Evolutionary conservation across 2,329 filamentous ascomycete genomes (phyloP).

Genomic region (Phaeosphaeria sp.): DNA sequence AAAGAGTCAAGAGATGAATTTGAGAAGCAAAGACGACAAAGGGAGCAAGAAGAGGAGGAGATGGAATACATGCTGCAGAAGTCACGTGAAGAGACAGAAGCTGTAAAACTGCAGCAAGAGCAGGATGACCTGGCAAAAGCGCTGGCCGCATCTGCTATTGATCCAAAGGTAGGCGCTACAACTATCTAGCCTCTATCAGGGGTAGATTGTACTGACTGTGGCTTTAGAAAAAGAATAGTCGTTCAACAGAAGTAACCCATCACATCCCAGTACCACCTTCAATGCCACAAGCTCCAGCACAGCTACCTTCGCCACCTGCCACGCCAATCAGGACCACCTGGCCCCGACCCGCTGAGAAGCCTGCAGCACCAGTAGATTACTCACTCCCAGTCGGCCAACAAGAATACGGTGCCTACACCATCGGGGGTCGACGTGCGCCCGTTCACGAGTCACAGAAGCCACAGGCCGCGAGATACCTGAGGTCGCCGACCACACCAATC

Average conservation of each 20-base stretch:
- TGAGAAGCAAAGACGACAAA: constrained; percentile 7
- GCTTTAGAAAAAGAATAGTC: constrained; percentile 5
- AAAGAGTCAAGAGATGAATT: constrained; percentile 7
- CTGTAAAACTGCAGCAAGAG: constrained; percentile 3
- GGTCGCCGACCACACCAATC: constrained; percentile 9
- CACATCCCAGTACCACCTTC: constrained; percentile 9
- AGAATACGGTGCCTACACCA: constrained; percentile 25
- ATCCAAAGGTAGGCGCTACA: neutral
- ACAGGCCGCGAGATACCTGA: constrained; percentile 9
- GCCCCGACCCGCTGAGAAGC: constrained; percentile 14
- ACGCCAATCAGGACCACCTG: constrained; percentile 4
- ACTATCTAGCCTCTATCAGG: too few species aligned
- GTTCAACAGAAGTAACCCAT: neutral
- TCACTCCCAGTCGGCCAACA: constrained; percentile 23
- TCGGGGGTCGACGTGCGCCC: constrained; percentile 29
- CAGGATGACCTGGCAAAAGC: constrained; percentile 14
- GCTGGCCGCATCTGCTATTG: constrained; percentile 4
- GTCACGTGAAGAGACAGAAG: constrained; percentile 14
- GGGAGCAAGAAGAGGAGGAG: constrained; percentile 13
- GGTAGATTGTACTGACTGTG: neutral
- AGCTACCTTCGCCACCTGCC: constrained; percentile 4
- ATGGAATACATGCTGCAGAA: constrained; percentile 13
- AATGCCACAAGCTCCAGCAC: constrained; percentile 1
- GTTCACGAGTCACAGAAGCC: constrained; percentile 30
- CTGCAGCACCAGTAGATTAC: constrained; percentile 19